Conservation (phyloP, 2,329 filamentous ascomycete genomes). For the Colletotrichum spinosum region DNA sequence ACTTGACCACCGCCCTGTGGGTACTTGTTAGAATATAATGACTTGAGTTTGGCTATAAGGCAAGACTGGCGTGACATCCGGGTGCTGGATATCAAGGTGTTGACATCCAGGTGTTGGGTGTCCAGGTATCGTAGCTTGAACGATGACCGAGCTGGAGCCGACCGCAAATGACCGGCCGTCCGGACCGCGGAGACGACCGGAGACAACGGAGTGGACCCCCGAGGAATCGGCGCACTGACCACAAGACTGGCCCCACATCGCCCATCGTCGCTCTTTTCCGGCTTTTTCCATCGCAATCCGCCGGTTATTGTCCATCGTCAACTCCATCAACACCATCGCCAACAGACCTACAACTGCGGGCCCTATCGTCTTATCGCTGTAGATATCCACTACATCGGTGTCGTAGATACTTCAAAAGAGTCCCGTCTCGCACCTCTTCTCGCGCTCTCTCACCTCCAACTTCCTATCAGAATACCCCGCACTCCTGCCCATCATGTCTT, state of each 20-base stretch:
- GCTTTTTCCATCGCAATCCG: slow-evolving; percentile 33
- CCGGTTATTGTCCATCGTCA: not conserved
- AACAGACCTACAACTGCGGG: slow-evolving; percentile 2
- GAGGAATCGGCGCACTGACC: slow-evolving; percentile 18
- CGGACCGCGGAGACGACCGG: slow-evolving; percentile 10
- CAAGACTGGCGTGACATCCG: too few relatives aligned
- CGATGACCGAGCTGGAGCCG: not conserved
- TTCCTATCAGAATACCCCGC: slow-evolving; percentile 1
- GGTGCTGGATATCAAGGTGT: too few relatives aligned
- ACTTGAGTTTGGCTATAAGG: too few relatives aligned
- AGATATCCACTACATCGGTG: slow-evolving; percentile 11
- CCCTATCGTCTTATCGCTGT: slow-evolving; percentile 9
- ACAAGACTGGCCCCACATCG: slow-evolving; percentile 18
- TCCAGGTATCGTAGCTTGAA: not conserved
- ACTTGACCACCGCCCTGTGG: too few relatives aligned
- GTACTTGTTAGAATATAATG: too few relatives aligned
- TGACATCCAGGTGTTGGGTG: too few relatives aligned
- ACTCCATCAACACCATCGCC: not conserved
- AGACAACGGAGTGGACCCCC: not conserved
- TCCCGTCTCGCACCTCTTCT: not conserved
- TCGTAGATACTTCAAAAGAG: slow-evolving; percentile 5
- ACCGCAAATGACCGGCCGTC: not conserved
- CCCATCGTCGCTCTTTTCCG: slow-evolving; percentile 13
- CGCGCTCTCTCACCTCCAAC: not conserved
- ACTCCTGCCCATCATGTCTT: slow-evolving; percentile 45